Evolutionary conservation across 805 yeast genomes (phyloP).

Genomic region (Schizosaccharomyces octosporus): DNA sequence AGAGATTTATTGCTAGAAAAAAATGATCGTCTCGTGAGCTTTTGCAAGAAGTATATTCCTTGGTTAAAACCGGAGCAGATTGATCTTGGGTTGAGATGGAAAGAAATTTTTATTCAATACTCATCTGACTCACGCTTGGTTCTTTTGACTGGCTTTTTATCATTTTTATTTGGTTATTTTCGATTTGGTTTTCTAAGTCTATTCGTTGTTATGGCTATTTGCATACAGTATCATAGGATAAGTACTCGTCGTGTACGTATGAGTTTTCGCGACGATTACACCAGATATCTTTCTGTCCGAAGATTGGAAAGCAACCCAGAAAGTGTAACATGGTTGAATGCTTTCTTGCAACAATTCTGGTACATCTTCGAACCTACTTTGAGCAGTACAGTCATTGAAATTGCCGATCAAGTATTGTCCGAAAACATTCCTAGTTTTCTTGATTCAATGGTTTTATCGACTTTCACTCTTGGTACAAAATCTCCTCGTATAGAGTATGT

Average conservation of each 20-base stretch:
- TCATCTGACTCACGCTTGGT: conserved; percentile 65
- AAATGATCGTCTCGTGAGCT: neutral
- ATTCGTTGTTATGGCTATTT: conserved; percentile 39
- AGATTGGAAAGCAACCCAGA: conserved; percentile 74
- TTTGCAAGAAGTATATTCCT: neutral
- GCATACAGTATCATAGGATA: conserved; percentile 53
- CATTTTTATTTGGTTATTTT: conserved; percentile 60
- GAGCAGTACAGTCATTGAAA: conserved; percentile 62
- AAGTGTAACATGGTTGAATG: conserved; percentile 86
- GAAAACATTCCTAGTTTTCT: conserved; percentile 59
- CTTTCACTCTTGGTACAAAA: conserved; percentile 80
- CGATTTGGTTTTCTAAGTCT: conserved; percentile 59
- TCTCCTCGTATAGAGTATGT: conserved; percentile 85
- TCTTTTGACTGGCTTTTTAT: conserved; percentile 38
- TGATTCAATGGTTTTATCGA: conserved; percentile 55
- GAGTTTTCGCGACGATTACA: conserved; percentile 49
- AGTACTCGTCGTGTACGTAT: conserved; percentile 61
- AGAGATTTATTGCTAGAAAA: neutral
- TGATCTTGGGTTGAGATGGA: conserved; percentile 54
- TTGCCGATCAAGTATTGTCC: conserved; percentile 63
- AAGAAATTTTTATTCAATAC: conserved; percentile 73
- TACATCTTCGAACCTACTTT: conserved; percentile 67
- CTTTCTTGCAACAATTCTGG: conserved; percentile 81
- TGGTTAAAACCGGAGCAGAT: conserved; percentile 10
- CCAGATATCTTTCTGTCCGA: conserved; percentile 61